Evolutionary conservation across 495 filamentous ascomycete species (phyloP), one percentile per base, ranked within the genome.

Genomic region (Astrocystis sublimbata): DNA sequence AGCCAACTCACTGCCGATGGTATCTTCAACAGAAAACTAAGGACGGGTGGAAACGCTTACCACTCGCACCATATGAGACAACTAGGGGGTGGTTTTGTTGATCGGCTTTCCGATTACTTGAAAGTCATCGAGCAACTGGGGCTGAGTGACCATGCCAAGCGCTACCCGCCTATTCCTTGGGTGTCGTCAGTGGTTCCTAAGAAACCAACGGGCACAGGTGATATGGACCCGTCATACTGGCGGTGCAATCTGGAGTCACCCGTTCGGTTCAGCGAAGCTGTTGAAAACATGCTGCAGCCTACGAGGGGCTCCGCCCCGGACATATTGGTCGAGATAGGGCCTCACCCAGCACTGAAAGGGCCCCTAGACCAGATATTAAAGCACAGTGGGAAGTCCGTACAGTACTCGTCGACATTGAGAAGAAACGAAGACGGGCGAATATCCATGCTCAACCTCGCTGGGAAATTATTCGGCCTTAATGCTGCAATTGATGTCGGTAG

Each of bases 11-110:
- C 79, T 50, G 84, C 86, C n/a, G 76, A 81, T 23, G 55, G 56
- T 8, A 31, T 76, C 24, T 81, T 81, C 50, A 66, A 70, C 2
- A 70, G 79, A 13, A 7, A 65, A 26, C 53, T 83, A 6, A 63
- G 68, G 26, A 74, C 78, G 1, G 67, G 71, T 17, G 71, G 68
- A 7, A 71, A 77, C 23, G 86, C 85, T 0, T 89, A 85, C 62
- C 87, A 89, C 64, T 88, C 85, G 0, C 77, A 81, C 54, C 83
- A 88, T 60, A 88, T 88, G 80, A 35, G 31, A 9, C 5, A 35
- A 9, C 31, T 35, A 9, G 31, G 31, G 31, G 9, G 31, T 35
- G 31, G 31, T 9, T 35, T 35, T 35, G 31, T 35, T 9, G 9
- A 9, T 35, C 31, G 4, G 31, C 31, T 35, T 9, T 9, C 9